Conservation (phyloP, 805 yeast genomes). For the Ogataea trehalophila region DNA sequence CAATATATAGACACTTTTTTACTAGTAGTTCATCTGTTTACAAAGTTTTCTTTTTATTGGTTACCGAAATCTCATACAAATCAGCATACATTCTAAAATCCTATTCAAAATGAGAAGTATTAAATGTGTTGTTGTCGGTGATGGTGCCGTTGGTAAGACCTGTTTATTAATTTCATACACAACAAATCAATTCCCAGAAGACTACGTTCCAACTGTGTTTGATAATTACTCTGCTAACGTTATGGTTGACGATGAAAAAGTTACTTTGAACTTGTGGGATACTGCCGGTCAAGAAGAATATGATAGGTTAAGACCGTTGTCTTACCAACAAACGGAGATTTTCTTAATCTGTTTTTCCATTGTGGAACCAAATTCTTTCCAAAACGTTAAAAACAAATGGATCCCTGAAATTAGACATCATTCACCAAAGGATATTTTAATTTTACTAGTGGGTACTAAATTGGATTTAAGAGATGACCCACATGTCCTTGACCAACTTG, state of each 20-base stretch:
- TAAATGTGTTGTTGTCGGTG: constrained; percentile 92
- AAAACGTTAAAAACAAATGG: constrained; percentile 78
- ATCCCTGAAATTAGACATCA: constrained; percentile 84
- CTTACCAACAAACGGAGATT: constrained; percentile 89
- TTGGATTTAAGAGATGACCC: constrained; percentile 80
- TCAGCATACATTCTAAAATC: background rate
- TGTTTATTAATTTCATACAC: constrained; percentile 85
- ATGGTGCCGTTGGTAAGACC: constrained; percentile 94
- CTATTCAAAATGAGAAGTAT: constrained; percentile 32
- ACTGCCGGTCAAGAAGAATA: constrained; percentile 95
- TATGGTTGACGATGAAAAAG: constrained; percentile 74
- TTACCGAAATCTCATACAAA: too few relatives aligned
- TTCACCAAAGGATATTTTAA: constrained; percentile 63
- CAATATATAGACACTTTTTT: too few relatives aligned
- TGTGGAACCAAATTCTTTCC: constrained; percentile 73
- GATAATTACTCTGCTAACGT: constrained; percentile 88
- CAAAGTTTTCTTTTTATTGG: background rate
- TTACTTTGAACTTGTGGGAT: constrained; percentile 89
- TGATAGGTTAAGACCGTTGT: constrained; percentile 81
- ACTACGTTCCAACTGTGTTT: constrained; percentile 90
- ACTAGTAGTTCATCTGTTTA: too few relatives aligned
- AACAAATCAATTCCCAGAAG: constrained; percentile 88
- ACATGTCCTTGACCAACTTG: constrained; percentile 64
- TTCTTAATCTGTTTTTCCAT: constrained; percentile 84
- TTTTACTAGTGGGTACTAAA: constrained; percentile 84